Percentiles rank a stretch among this genome's conserved stretches.
These are phyloP conservation scores for Penicillium flavigenum DNA, from an alignment of 495 filamentous ascomycete species.

Conservation along the genomic window DNA sequence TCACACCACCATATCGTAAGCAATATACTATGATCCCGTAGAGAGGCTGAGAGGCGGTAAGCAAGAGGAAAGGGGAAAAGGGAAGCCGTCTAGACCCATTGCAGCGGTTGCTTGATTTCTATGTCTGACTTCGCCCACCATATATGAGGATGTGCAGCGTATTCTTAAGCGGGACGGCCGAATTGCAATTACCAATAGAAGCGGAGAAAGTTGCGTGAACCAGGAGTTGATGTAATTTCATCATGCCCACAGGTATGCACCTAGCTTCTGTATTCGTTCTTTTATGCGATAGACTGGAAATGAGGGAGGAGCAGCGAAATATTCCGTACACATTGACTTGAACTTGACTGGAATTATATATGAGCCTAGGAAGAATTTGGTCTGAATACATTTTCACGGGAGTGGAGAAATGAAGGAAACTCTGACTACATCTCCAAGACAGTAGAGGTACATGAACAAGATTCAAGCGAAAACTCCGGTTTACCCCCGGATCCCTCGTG, in stretches of 20 bases:
- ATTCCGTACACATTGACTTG: neutral
- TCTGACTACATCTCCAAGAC: constrained; percentile 48
- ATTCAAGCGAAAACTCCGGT: constrained; percentile 44
- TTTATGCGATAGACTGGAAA: neutral
- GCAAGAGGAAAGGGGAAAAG: too few relatives aligned
- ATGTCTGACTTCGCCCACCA: neutral
- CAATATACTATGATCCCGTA: too few relatives aligned
- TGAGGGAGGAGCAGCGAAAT: neutral
- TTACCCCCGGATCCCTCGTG: constrained; percentile 33
- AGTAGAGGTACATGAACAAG: constrained; percentile 44
- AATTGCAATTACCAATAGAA: too few relatives aligned
- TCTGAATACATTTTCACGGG: constrained; percentile 30
- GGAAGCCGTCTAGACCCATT: too few relatives aligned
- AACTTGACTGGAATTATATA: constrained; percentile 6
- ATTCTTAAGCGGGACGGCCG: neutral
- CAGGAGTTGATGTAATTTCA: neutral
- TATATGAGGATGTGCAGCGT: neutral
- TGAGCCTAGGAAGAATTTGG: constrained; percentile 12
- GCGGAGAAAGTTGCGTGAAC: too few relatives aligned
- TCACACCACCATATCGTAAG: too few relatives aligned
- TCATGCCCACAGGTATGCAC: neutral
- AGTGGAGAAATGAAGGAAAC: constrained; percentile 31
- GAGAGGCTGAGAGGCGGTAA: too few relatives aligned
- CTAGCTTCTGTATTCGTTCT: neutral
- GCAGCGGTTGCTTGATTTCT: too few relatives aligned